phyloP scores from a whole-genome alignment of 2,329 filamentous ascomycete species.

The Sarocladiaceae sp. region DNA sequence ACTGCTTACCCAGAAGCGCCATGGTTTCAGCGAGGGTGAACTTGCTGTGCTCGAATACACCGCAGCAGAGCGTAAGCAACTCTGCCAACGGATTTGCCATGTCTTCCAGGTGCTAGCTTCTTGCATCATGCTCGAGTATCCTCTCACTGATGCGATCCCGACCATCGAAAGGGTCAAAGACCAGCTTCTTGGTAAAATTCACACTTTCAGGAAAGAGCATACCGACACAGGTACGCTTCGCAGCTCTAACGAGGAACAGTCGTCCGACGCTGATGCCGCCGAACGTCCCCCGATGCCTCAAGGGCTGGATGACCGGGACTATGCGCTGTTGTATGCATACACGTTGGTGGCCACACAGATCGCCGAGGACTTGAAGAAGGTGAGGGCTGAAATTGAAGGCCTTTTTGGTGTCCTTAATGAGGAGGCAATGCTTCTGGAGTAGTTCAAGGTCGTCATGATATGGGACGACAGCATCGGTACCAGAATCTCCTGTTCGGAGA shows the following conservation, averaged over 20 bases:
- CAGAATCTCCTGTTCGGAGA: too few relatives aligned
- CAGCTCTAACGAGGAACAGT: constrained; percentile 7
- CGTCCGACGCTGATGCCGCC: constrained; percentile 12
- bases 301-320: constrained; percentile 67
- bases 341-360: constrained; percentile 65
- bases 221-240: constrained; percentile 26
- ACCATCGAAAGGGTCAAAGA: constrained; percentile 79
- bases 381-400: constrained; percentile 57
- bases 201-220: constrained; percentile 74
- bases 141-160: constrained; percentile 82
- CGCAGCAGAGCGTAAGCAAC: constrained; percentile 68
- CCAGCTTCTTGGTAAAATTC: constrained; percentile 78
- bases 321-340: constrained; percentile 90
- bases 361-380: constrained; percentile 57
- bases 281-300: constrained; percentile 10
- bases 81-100: constrained; percentile 89
- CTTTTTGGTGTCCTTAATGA: constrained; percentile 61
- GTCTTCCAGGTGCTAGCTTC: constrained; percentile 82
- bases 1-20: constrained; percentile 78
- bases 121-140: constrained; percentile 91
- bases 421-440: constrained; percentile 54
- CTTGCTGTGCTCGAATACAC: constrained; percentile 77
- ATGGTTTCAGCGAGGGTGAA: constrained; percentile 73
- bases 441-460: too few relatives aligned
- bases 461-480: too few relatives aligned